Base-by-base conservation (phyloP, 352 stramenopile genomes). In the Aphanomyces stellatus region DNA sequence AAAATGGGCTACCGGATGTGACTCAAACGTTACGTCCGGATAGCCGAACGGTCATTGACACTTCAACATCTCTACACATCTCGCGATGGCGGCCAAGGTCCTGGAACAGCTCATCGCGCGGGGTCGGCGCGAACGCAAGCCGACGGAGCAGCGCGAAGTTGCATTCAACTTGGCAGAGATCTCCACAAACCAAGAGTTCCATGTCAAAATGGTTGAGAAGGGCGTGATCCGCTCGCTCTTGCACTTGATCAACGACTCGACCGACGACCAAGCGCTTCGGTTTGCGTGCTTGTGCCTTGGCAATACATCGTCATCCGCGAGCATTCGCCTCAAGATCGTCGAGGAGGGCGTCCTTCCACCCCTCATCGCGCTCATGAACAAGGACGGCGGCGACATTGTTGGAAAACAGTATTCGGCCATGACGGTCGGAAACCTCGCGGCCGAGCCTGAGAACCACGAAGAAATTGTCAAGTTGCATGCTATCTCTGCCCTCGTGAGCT, bases 371-470 rank as follows among this genome's bases (percentile, higher is more conserved):
- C 98, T 97, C 62, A 82, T 98, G 42, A 85, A 87, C 33, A 87
- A 96, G 61, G 72, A 88, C 11, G 80, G 92, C 10, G 80, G 74
- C 30, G 92, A 99, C 71, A 81, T 88, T 30, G 88, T 98, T 56
- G 91, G 86, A n/a, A 85, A 93, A 63, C 93, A 98, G 71, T 99
- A 98, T 62, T 81, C 91, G 30, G 95, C 96, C 2, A 98, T 99
- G 92, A 85, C 85, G 15, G 78, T 99, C 40, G 96, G 96, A 5
- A 99, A 99, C 69, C 69, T 99, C 51, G 90, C 96, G 2, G 93
- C 93, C 10, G 93, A 99, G 48, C 85, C 88, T 0, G 90, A 96
- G 33, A 98, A 95, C 61, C 95, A 98, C 71, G 92, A 98, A 69
- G 88, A 97, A 30, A 96, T 99, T 49, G 87, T 97, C 25, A 93